Percentiles rank a stretch among this genome's conserved stretches.
Conservation (phyloP, 768 basidiomycete species). For the Pisolithus microcarpus region DNA sequence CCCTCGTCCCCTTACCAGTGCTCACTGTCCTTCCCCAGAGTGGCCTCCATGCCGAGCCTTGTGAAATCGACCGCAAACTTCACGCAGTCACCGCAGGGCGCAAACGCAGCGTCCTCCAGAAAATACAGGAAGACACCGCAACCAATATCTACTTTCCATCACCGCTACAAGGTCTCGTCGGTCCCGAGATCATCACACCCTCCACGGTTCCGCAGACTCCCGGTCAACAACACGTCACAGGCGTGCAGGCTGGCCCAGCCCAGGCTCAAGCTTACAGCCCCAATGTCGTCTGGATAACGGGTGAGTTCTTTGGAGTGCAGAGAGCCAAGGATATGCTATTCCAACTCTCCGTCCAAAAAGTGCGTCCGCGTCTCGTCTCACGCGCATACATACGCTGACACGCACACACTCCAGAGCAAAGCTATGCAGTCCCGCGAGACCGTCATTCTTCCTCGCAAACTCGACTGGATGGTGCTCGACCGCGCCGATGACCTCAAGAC, state of each 20-base stretch:
- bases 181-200: constrained; percentile 47
- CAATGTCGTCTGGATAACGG: constrained; percentile 92
- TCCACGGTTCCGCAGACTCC: constrained; percentile 26
- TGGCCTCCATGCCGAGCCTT: constrained; percentile 83
- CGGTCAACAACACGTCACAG: constrained; percentile 5
- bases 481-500: constrained; percentile 87
- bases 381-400: constrained; percentile 1
- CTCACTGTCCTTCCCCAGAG: constrained; percentile 40
- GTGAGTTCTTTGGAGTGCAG: constrained; percentile 95
- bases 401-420: constrained; percentile 54
- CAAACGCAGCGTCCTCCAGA: constrained; percentile 79
- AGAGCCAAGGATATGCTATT: constrained; percentile 92
- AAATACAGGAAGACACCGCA: constrained; percentile 93
- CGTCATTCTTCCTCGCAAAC: constrained; percentile 89
- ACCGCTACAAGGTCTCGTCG: constrained; percentile 78
- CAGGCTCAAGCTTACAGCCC: constrained; percentile 41
- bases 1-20: not conserved
- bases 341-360: constrained; percentile 83
- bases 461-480: constrained; percentile 99
- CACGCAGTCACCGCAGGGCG: constrained; percentile 88
- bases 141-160: constrained; percentile 96
- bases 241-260: not conserved
- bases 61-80: constrained; percentile 92
- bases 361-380: constrained; percentile 20
- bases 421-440: constrained; percentile 87